These are phyloP conservation scores for Rhytidhysteron rufulum DNA, from an alignment of 2,329 filamentous ascomycete species.

Conservation along the genomic window DNA sequence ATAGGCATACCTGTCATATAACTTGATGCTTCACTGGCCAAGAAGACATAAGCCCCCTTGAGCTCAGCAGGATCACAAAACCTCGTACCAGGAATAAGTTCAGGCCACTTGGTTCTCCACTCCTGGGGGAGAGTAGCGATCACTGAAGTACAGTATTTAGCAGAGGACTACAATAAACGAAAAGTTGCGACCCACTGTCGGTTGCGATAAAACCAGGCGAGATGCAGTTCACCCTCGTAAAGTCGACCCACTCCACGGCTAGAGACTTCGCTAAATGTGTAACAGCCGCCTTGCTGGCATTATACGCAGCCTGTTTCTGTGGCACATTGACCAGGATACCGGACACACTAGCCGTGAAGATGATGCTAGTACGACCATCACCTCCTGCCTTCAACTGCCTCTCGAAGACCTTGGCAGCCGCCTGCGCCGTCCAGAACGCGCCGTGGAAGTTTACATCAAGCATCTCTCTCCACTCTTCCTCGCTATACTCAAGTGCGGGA, in stretches of 20 bases:
- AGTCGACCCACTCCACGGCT: slow-evolving; percentile 75
- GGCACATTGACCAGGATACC: slow-evolving; percentile 45
- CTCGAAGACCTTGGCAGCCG: slow-evolving; percentile 36
- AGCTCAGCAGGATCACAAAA: slow-evolving; percentile 70
- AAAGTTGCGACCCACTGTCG: too few relatives aligned
- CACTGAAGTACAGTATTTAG: too few relatives aligned
- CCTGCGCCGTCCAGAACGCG: slow-evolving; percentile 37
- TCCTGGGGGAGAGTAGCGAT: too few relatives aligned
- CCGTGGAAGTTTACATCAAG: slow-evolving; percentile 21
- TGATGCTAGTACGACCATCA: slow-evolving; percentile 55
- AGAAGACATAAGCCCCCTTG: slow-evolving; percentile 72
- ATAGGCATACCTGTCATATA: slow-evolving; percentile 72
- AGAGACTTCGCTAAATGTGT: slow-evolving; percentile 74
- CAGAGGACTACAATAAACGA: too few relatives aligned
- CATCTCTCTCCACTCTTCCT: slow-evolving; percentile 1
- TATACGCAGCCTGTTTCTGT: slow-evolving; percentile 78
- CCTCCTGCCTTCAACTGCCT: slow-evolving; percentile 18
- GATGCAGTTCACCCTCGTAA: slow-evolving; percentile 73
- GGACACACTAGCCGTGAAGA: slow-evolving; percentile 67
- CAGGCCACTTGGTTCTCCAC: too few relatives aligned
- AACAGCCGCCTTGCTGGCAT: slow-evolving; percentile 78
- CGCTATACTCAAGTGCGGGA: slow-evolving; percentile 3
- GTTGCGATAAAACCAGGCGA: slow-evolving; percentile 81
- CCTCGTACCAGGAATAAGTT: too few relatives aligned
- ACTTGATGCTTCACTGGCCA: slow-evolving; percentile 66